A percentile compares a stretch with the other conserved stretches of the same genome.
These are phyloP conservation scores for Avicennia marina DNA, from an alignment of 257 asterid species.

Conservation along the genomic window DNA sequence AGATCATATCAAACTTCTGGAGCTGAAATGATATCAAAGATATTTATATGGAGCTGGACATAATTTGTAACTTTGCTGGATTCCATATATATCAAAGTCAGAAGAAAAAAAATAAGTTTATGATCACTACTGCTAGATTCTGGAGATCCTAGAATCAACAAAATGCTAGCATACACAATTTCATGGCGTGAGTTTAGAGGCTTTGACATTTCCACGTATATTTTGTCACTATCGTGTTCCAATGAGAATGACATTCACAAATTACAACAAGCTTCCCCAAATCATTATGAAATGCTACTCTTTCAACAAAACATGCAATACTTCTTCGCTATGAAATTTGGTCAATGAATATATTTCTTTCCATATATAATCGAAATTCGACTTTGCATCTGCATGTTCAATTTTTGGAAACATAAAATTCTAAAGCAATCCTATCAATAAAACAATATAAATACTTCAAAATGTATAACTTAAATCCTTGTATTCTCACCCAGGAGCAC, in stretches of 20 bases:
- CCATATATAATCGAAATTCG: too few species aligned
- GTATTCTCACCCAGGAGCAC: not conserved
- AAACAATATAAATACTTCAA: conserved; percentile 1
- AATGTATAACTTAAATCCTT: not conserved
- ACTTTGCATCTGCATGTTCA: too few species aligned
- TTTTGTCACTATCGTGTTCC: not conserved
- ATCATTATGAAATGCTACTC: too few species aligned
- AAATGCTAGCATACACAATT: too few species aligned
- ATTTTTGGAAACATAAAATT: not conserved
- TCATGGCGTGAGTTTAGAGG: too few species aligned
- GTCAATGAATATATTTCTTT: too few species aligned
- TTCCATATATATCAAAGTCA: not conserved
- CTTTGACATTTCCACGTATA: too few species aligned
- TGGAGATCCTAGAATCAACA: not conserved
- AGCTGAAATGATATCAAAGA: not conserved
- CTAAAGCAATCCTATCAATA: not conserved
- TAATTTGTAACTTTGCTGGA: not conserved
- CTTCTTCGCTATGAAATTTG: too few species aligned
- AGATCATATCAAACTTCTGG: not conserved
- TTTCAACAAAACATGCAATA: too few species aligned
- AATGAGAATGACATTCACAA: not conserved
- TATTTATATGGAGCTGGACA: not conserved
- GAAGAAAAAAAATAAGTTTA: too few species aligned
- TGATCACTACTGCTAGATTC: not conserved
- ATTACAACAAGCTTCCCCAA: not conserved